These are phyloP conservation scores for Aspergillus sparsus DNA, from an alignment of 495 filamentous ascomycete genomes.

Conservation along the genomic window DNA sequence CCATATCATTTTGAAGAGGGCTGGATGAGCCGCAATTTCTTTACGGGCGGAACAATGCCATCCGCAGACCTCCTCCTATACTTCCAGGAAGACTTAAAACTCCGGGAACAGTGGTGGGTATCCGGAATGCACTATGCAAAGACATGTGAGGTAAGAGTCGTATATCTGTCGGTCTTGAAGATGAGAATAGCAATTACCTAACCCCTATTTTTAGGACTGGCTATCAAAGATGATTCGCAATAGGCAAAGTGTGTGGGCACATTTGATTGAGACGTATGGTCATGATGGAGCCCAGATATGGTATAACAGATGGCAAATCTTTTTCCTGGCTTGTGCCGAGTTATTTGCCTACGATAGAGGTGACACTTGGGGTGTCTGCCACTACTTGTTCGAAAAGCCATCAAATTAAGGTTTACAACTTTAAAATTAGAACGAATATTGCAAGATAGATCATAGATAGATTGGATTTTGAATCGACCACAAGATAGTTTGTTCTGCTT, in stretches of 20 bases:
- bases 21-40: constrained; percentile 7
- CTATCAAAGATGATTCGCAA: not conserved
- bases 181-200: not conserved
- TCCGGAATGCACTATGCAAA: constrained; percentile 6
- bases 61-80: constrained; percentile 6
- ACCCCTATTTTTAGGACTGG: not conserved
- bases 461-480: no score
- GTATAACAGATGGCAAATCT: constrained; percentile 10
- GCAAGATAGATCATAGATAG: no score
- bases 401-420: not conserved
- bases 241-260: not conserved
- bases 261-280: constrained; percentile 8
- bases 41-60: constrained; percentile 10
- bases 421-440: no score
- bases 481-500: no score
- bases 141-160: constrained; percentile 9
- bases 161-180: not conserved
- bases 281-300: constrained; percentile 1
- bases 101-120: constrained; percentile 6
- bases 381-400: constrained; percentile 11
- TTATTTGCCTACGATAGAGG: constrained; percentile 7
- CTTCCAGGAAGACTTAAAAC: constrained; percentile 3
- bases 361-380: constrained; percentile 11
- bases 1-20: constrained; percentile 13
- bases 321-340: constrained; percentile 11